Conservation (phyloP, 306 rosid genomes). For the Macrotyloma uniflorum region DNA sequence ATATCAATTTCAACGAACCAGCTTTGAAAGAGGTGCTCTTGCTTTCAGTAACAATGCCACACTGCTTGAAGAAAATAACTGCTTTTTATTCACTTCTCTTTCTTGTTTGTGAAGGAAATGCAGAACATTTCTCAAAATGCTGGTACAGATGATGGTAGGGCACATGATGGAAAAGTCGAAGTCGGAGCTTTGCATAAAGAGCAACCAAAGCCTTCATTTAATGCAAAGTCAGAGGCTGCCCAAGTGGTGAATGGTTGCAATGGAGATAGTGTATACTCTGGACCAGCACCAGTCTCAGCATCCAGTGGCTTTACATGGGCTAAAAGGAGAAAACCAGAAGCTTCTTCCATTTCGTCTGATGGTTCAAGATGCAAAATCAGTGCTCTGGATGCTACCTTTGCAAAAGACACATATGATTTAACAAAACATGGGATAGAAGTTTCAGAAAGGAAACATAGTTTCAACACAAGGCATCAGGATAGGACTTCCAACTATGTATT, state of each 20-base stretch:
- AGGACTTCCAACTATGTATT: constrained; percentile 28
- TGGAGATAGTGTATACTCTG: constrained; percentile 52
- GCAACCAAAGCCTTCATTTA: constrained; percentile 46
- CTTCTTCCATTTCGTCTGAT: constrained; percentile 69
- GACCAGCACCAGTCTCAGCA: constrained; percentile 58
- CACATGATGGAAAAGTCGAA: constrained; percentile 44
- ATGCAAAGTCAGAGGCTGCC: constrained; percentile 60
- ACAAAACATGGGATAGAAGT: constrained; percentile 43
- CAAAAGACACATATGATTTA: constrained; percentile 52
- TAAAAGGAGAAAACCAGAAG: constrained; percentile 54
- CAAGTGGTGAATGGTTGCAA: constrained; percentile 36
- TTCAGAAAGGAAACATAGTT: constrained; percentile 35
- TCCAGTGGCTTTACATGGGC: constrained; percentile 87
- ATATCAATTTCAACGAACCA: constrained; percentile 40
- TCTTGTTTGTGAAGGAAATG: constrained; percentile 51
- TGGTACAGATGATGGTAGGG: constrained; percentile 41
- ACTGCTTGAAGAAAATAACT: constrained; percentile 13
- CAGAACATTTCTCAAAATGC: constrained; percentile 50
- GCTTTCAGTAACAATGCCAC: constrained; percentile 4
- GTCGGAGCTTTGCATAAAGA: constrained; percentile 50
- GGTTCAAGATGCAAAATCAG: constrained; percentile 83
- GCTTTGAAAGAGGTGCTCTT: constrained; percentile 65
- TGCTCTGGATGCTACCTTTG: constrained; percentile 79
- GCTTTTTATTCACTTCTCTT: constrained; percentile 21
- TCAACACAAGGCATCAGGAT: constrained; percentile 16